Percentiles rank a stretch among this genome's conserved stretches.
Evolutionary conservation across 352 stramenopile genomes (phyloP).

Genomic region (Thraustotheca clavata): DNA sequence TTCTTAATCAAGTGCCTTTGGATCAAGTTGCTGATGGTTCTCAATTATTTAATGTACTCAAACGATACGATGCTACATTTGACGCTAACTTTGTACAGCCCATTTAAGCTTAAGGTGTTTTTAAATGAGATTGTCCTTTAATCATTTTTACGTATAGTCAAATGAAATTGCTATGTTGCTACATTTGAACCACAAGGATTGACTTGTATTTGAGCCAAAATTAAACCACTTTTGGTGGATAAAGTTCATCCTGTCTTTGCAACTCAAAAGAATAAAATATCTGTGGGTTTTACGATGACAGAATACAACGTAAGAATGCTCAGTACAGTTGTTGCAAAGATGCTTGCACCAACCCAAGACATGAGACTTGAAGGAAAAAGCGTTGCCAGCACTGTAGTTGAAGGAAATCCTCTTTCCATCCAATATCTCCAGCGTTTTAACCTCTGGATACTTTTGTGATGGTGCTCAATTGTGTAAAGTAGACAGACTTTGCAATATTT

Average conservation of each 20-base stretch:
- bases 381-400: too few species aligned
- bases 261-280: constrained; percentile 62
- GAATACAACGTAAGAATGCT: constrained; percentile 39
- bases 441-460: too few species aligned
- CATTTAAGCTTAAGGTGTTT: constrained; percentile 27
- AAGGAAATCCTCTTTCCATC: too few species aligned
- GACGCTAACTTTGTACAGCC: constrained; percentile 41
- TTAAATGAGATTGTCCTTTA: not conserved
- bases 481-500: too few species aligned
- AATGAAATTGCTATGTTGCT: constrained; percentile 57
- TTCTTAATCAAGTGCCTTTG: constrained; percentile 7
- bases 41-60: constrained; percentile 23
- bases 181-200: constrained; percentile 52
- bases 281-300: constrained; percentile 56
- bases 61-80: constrained; percentile 51
- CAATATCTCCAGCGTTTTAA: too few species aligned
- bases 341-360: too few species aligned
- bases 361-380: too few species aligned
- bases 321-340: too few species aligned
- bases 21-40: not conserved
- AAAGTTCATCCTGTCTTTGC: constrained; percentile 53
- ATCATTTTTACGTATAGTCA: constrained; percentile 18
- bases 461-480: too few species aligned
- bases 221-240: constrained; percentile 43
- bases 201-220: constrained; percentile 36